Evolutionary conservation across 1,139 yeast species (phyloP).

Genomic region (Protomyces lactucae-debilis): DNA sequence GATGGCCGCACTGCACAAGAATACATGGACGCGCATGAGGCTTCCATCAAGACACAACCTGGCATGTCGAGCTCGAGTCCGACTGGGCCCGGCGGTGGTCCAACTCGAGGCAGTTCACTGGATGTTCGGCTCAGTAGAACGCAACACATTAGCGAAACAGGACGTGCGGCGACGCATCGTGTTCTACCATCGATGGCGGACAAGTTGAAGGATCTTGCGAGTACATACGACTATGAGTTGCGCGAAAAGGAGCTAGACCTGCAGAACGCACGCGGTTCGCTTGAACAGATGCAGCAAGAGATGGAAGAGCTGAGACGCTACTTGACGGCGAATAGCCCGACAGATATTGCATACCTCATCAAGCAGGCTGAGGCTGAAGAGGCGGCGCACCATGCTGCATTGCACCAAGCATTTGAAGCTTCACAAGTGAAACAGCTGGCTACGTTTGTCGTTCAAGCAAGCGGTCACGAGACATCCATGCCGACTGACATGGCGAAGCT

Average conservation of each 20-base stretch:
- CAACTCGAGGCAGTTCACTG: background rate
- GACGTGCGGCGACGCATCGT: constrained; percentile 48
- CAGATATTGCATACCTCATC: constrained; percentile 36
- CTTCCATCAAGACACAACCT: constrained; percentile 11
- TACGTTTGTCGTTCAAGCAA: constrained; percentile 52
- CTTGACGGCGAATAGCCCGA: constrained; percentile 26
- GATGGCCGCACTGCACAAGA: constrained; percentile 73
- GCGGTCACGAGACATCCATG: constrained; percentile 50
- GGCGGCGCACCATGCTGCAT: background rate
- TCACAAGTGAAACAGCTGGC: constrained; percentile 36
- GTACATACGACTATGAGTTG: constrained; percentile 52
- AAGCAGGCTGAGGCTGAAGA: constrained; percentile 37
- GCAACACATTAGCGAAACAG: constrained; percentile 47
- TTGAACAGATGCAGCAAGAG: constrained; percentile 45
- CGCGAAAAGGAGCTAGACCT: constrained; percentile 50
- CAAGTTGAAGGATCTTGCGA: constrained; percentile 51
- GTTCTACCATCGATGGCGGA: constrained; percentile 46
- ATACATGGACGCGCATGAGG: constrained; percentile 43
- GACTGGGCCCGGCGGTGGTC: background rate
- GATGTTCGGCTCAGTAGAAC: constrained; percentile 3
- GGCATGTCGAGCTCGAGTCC: constrained; percentile 8
- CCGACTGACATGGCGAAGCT: constrained; percentile 43
- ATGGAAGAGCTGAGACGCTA: constrained; percentile 33
- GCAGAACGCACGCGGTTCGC: constrained; percentile 45
- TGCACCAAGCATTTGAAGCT: constrained; percentile 14